Evolutionary conservation across 495 filamentous ascomycete genomes (phyloP).

Genomic region (Tuber microsphaerosporum): DNA sequence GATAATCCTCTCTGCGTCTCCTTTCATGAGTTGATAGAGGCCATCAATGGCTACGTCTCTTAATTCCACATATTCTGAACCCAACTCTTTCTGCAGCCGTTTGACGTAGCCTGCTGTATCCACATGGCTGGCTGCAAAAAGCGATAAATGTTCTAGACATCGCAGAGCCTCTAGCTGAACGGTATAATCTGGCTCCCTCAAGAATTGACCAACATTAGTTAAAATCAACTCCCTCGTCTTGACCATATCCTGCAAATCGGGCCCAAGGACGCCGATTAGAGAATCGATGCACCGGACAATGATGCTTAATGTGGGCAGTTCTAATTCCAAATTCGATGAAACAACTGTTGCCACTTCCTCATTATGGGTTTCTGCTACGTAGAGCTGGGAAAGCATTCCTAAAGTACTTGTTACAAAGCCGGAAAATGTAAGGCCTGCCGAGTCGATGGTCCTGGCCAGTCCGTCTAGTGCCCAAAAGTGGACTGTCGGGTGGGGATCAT

Average conservation of each 20-base stretch:
- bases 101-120: constrained; percentile 76
- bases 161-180: constrained; percentile 68
- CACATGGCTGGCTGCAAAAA: constrained; percentile 84
- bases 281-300: constrained; percentile 88
- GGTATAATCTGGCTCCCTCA: constrained; percentile 65
- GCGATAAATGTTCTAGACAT: constrained; percentile 82
- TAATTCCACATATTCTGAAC: constrained; percentile 58
- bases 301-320: constrained; percentile 68
- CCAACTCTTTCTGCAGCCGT: constrained; percentile 67
- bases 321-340: constrained; percentile 81
- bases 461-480: constrained; percentile 94
- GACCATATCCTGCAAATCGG: constrained; percentile 86
- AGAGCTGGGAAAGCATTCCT: constrained; percentile 87
- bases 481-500: constrained; percentile 90
- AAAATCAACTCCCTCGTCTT: constrained; percentile 87
- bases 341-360: constrained; percentile 67
- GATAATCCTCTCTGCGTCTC: constrained; percentile 73
- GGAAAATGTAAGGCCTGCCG: constrained; percentile 85
- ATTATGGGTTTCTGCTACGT: constrained; percentile 84
- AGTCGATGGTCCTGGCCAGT: constrained; percentile 78
- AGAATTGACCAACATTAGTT: constrained; percentile 75
- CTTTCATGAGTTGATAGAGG: constrained; percentile 89
- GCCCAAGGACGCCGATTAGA: constrained; percentile 88
- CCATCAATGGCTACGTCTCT: constrained; percentile 78
- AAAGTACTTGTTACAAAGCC: constrained; percentile 81